Percentiles rank a stretch among this genome's conserved stretches.
Evolutionary conservation across 2,329 filamentous ascomycete species (phyloP).

Genomic region (Verticillium dahliae): DNA sequence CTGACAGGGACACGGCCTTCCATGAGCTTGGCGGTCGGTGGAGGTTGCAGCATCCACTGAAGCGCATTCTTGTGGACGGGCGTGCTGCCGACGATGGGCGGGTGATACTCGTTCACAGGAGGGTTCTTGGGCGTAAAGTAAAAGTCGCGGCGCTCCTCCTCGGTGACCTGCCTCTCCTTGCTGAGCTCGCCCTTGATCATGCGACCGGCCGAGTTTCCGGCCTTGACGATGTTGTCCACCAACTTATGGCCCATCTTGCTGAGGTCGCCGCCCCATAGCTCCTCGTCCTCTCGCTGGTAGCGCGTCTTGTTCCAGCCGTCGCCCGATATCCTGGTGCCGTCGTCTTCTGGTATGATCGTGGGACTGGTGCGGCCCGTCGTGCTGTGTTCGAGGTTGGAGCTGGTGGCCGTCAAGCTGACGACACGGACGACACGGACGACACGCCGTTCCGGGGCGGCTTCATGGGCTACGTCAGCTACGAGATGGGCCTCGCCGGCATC

Average conservation of each 20-base stretch:
- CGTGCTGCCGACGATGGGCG: conserved; percentile 73
- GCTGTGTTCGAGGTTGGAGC: conserved; percentile 30
- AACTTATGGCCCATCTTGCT: conserved; percentile 47
- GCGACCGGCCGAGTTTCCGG: conserved; percentile 47
- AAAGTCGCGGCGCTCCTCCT: conserved; percentile 47
- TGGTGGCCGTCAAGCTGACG: conserved; percentile 28
- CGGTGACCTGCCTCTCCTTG: conserved; percentile 42
- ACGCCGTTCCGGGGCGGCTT: conserved; percentile 74
- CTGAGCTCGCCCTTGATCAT: conserved; percentile 46
- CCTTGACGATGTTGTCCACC: conserved; percentile 53
- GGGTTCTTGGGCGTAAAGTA: conserved; percentile 57
- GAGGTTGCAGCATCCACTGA: conserved; percentile 88
- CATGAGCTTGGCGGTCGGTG: conserved; percentile 86
- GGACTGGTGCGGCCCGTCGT: conserved; percentile 22
- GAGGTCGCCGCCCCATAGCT: conserved; percentile 68
- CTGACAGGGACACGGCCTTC: conserved; percentile 71
- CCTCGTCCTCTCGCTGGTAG: conserved; percentile 84
- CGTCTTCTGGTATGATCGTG: conserved; percentile 19
- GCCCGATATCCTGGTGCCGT: conserved; percentile 39
- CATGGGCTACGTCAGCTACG: conserved; percentile 79
- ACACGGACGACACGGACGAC: conserved; percentile 11
- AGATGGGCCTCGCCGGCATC: conserved; percentile 65
- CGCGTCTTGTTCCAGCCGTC: conserved; percentile 66
- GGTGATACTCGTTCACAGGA: conserved; percentile 80
- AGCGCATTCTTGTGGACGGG: conserved; percentile 64